Evolutionary conservation across 2,329 filamentous ascomycete species (phyloP), one percentile per base, ranked within the genome.

Genomic region (Alternaria triticina): DNA sequence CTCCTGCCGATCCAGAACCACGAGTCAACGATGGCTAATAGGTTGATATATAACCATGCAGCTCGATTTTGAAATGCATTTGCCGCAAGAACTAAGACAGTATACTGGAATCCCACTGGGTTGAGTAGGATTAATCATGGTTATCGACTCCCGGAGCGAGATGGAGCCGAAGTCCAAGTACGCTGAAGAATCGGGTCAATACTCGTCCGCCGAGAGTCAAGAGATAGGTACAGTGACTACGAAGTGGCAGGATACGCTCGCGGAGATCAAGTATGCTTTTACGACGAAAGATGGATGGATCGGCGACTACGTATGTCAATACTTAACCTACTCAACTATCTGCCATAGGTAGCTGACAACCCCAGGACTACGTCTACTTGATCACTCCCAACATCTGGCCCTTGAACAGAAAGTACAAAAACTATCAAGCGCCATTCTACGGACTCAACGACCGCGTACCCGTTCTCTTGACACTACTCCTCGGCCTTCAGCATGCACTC

Each of bases 261-360:
- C 59, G 4, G 65, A 68, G 23, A 33, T 68, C 47, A 78, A 75
- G 60, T 73, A 77, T 60, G 77, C 77, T 15, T 77, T 81, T 52
- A 76, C 74, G 4, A 79, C 74, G 49, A 74, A 71, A 45, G 78
- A 80, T 66, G 78, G 80, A 3, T 82, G 78, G 78, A 57, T 81
- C 52, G 80, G 80, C 12, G 75, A 81, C 69, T 81, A 81, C 71
- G 80, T 81, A 67, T 25, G 68, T 17, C 22, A 15, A 28, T 28
- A 3, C 59, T 47, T 8, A 36, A n/a, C 33, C 33, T 47, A n/a
- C 40, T 9, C 23, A 10, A 27, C 36, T 6, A 33, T 11, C 49
- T 43, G 25, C 13, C 15, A 33, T 12, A 25, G 25, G 23, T 40
- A 62, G n/a, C 54, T 57, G 30, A 56, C 30, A 49, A 30, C 20